These are phyloP conservation scores for Skeletonema potamos DNA, from an alignment of 108 stramenopile genomes.

Conservation along the genomic window DNA sequence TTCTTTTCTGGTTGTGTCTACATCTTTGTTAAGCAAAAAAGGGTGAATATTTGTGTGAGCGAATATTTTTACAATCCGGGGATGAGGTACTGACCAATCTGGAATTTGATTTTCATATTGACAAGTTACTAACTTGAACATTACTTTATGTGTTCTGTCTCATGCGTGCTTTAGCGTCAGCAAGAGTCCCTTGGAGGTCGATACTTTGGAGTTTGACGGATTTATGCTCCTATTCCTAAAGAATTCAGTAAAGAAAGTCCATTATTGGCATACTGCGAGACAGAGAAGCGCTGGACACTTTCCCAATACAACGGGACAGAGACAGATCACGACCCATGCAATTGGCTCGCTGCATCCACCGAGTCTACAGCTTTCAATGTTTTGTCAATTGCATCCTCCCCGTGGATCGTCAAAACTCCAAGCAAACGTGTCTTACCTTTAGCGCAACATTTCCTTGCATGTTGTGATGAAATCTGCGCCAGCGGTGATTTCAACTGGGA, in stretches of 20 bases:
- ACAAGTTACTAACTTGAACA: too few species aligned
- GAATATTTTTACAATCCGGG: conserved; percentile 22
- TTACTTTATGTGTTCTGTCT: too few species aligned
- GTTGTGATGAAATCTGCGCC: not conserved
- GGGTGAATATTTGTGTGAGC: conserved; percentile 21
- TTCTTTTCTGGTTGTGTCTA: conserved; percentile 14
- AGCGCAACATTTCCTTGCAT: not conserved
- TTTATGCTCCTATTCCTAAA: too few species aligned
- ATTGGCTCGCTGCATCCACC: not conserved
- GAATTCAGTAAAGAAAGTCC: not conserved
- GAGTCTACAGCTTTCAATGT: not conserved
- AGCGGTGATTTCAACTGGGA: too few species aligned
- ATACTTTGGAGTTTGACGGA: too few species aligned
- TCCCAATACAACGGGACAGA: not conserved
- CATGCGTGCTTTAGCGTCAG: too few species aligned
- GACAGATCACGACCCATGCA: not conserved
- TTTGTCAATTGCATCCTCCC: not conserved
- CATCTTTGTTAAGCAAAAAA: conserved; percentile 15
- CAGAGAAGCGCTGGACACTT: not conserved
- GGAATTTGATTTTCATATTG: too few species aligned
- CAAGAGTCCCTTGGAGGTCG: too few species aligned
- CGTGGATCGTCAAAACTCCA: not conserved
- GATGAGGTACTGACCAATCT: conserved; percentile 20
- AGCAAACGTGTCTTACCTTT: not conserved
- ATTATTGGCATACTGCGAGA: not conserved